Evolutionary conservation across 2,329 filamentous ascomycete genomes (phyloP), one percentile per base, ranked within the genome.

Genomic region (Tolypocladium cylindrosporum): DNA sequence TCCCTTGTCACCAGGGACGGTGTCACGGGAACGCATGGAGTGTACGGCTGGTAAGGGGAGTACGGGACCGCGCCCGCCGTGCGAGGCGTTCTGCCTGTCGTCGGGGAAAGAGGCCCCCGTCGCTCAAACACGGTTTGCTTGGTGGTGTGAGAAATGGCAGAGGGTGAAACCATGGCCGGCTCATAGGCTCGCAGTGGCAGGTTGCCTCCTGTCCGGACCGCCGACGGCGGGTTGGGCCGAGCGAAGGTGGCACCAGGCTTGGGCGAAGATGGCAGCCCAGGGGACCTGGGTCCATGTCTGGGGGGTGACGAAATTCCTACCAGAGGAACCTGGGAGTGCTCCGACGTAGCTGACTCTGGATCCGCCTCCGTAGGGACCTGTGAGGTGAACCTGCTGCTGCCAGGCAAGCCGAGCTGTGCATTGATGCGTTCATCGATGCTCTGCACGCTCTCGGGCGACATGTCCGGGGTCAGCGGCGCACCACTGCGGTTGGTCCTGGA

Each of bases 41-140:
- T 88, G 68, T 86, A 89, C 0, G 89, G 89, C 75, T 92, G 89
- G 64, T 92, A 93, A 0, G 89, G 88, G 57, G 83, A 85, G 71
- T 92, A 92, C 1, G 89, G 89, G 27, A 86, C 81, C 1, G 83
- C 79, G 27, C 77, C 78, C 5, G 81, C 83, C 1, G 80, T 84
- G 69, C 76, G 82, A 0, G 88, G 89, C 3, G 84, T 87, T 52
- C 80, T 81, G 31, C 83, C 76, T 1, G 80, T 82, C 0, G 72
- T 73, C 3, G 85, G 84, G 3, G 82, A 83, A 58, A 82, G 66
- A 1, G 81, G 80, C 0, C 72, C 74, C 27, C 72, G 75, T 39
- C 84, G 76, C 65, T 87, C 84, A 61, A 88, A 82, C 1, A 85
- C 81, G 0, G 85, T 88, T 68, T 86, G 83, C 73, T 85, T 87